These are phyloP conservation scores for Isatis lusitanica DNA, from an alignment of 441 rosid genomes.

Conservation along the genomic window DNA sequence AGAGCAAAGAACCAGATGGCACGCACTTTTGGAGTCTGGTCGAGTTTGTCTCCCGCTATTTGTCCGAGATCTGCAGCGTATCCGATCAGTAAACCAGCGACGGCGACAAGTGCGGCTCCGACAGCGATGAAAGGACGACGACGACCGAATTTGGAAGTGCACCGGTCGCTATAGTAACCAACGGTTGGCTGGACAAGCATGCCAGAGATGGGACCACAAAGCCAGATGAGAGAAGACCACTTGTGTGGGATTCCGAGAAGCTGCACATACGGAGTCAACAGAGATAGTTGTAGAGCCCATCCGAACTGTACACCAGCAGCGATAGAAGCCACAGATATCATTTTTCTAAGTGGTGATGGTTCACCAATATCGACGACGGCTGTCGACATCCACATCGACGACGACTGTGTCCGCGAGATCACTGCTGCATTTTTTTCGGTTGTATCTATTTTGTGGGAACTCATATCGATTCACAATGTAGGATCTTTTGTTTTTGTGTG, in stretches of 20 bases:
- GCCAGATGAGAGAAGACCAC: conserved; percentile 90
- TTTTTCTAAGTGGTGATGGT: conserved; percentile 42
- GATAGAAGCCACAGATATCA: conserved; percentile 59
- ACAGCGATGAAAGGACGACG: conserved; percentile 76
- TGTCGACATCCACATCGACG: neutral
- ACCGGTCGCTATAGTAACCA: conserved; percentile 73
- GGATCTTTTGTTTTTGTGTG: neutral
- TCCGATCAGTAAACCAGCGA: conserved; percentile 71
- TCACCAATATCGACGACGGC: neutral
- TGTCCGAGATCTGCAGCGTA: conserved; percentile 75
- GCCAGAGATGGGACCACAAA: conserved; percentile 52
- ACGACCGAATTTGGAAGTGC: conserved; percentile 76
- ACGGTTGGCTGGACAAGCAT: conserved; percentile 76
- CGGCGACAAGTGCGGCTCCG: conserved; percentile 51
- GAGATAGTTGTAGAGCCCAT: conserved; percentile 84
- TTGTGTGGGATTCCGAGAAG: conserved; percentile 79
- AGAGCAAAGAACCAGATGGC: conserved; percentile 15
- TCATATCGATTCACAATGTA: neutral
- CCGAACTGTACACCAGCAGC: conserved; percentile 87
- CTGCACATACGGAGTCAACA: conserved; percentile 77
- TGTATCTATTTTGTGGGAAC: neutral
- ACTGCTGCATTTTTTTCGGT: neutral
- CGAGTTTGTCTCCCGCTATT: conserved; percentile 25
- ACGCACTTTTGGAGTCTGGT: neutral
- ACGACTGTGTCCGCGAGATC: neutral